phyloP scores from a whole-genome alignment of 2,329 filamentous ascomycete species.

The Akanthomyces lecanii region DNA sequence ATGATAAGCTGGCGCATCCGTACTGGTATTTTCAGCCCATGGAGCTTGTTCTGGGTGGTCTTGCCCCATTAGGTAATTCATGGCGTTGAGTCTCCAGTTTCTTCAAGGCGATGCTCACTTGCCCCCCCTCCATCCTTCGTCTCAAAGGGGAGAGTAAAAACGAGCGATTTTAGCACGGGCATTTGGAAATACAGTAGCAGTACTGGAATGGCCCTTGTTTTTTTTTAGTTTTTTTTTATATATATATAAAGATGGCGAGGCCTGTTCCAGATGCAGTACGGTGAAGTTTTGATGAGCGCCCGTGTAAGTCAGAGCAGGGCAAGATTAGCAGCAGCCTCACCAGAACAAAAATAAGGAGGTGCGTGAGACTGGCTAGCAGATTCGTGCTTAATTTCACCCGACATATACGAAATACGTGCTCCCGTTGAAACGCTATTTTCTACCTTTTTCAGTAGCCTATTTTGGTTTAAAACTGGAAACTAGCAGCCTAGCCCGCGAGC shows the following conservation, averaged over 20 bases:
- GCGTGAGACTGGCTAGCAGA: too few species aligned
- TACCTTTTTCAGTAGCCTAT: background rate
- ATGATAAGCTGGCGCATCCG: too few species aligned
- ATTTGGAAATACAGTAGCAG: too few species aligned
- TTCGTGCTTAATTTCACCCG: background rate
- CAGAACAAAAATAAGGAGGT: background rate
- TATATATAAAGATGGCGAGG: too few species aligned
- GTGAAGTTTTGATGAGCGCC: too few species aligned
- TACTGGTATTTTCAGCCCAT: background rate
- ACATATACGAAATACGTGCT: conserved; percentile 6
- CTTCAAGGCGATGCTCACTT: background rate
- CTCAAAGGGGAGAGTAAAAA: background rate
- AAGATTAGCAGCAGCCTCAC: background rate
- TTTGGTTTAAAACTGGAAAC: background rate
- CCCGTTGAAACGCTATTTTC: background rate
- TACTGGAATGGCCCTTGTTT: too few species aligned
- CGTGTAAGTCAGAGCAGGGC: background rate
- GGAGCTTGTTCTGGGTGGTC: background rate
- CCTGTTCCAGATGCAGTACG: too few species aligned
- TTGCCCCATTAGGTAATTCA: conserved; percentile 2
- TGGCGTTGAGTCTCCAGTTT: background rate
- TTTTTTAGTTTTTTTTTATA: too few species aligned
- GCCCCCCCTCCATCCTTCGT: too few species aligned
- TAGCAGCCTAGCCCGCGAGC: background rate
- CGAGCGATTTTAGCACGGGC: too few species aligned